Evolutionary conservation across 1,284 basidiomycete species (phyloP).

Genomic region (Amylostereum areolatum): DNA sequence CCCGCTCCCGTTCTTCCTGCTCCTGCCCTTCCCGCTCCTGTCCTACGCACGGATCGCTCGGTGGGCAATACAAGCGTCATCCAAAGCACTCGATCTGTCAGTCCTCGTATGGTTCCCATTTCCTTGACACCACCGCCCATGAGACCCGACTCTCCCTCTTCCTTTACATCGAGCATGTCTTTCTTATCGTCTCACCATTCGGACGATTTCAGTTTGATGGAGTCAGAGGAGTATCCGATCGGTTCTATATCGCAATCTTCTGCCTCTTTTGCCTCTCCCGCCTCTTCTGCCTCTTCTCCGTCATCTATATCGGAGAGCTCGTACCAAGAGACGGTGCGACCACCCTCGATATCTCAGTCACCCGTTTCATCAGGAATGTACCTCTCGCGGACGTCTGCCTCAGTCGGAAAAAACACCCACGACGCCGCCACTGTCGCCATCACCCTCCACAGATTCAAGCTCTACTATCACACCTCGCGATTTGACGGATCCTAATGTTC

Average conservation of each 20-base stretch:
- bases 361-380: slow-evolving; percentile 6
- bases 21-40: slow-evolving; percentile 26
- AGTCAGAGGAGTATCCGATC: slow-evolving; percentile 28
- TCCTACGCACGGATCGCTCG: slow-evolving; percentile 34
- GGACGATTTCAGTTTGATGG: slow-evolving; percentile 51
- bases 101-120: slow-evolving; percentile 20
- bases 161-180: slow-evolving; percentile 45
- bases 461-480: slow-evolving; percentile 11
- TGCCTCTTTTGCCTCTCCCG: not conserved
- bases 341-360: no score
- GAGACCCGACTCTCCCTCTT: slow-evolving; percentile 36
- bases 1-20: not conserved
- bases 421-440: not conserved
- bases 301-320: not conserved
- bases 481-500: slow-evolving; percentile 16
- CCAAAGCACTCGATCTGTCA: slow-evolving; percentile 6
- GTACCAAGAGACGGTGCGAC: no score
- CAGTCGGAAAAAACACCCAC: slow-evolving; percentile 5
- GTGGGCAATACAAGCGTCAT: slow-evolving; percentile 29
- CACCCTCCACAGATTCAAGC: slow-evolving; percentile 7
- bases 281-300: not conserved
- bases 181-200: slow-evolving; percentile 74
- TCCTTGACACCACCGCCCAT: slow-evolving; percentile 35
- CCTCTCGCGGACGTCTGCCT: slow-evolving; percentile 8
- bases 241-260: slow-evolving; percentile 10